phyloP scores from a whole-genome alignment of 108 stramenopile genomes.

The Cyclostephanos tholiformis region DNA sequence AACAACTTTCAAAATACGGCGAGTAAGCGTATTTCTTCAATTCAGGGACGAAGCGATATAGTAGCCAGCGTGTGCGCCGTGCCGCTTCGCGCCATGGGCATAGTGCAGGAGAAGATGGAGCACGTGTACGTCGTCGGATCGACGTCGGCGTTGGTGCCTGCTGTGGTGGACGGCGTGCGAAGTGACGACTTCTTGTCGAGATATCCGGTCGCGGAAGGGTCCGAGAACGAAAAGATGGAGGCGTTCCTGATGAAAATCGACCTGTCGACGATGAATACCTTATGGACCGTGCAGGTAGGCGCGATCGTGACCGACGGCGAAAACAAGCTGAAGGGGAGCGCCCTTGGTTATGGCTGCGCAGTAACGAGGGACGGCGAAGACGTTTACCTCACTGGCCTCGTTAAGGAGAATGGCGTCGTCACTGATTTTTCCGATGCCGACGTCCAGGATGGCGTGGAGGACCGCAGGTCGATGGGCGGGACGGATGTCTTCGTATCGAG shows the following conservation, averaged over 20 bases:
- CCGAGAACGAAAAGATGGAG: slow-evolving; percentile 35
- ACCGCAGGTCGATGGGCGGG: slow-evolving; percentile 34
- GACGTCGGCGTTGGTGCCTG: slow-evolving; percentile 39
- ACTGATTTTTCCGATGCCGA: slow-evolving; percentile 36
- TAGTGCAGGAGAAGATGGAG: slow-evolving; percentile 18
- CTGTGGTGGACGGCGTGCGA: slow-evolving; percentile 13
- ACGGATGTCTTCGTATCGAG: slow-evolving; percentile 61
- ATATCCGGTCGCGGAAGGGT: slow-evolving; percentile 19
- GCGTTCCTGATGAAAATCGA: slow-evolving; percentile 58
- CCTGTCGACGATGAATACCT: slow-evolving; percentile 46
- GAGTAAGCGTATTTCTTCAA: slow-evolving; percentile 30
- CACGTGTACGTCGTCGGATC: slow-evolving; percentile 59
- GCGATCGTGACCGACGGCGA: slow-evolving; percentile 19
- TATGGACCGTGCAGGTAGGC: slow-evolving; percentile 59
- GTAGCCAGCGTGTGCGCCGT: slow-evolving; percentile 40
- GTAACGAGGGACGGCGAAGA: slow-evolving; percentile 61
- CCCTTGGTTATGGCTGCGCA: slow-evolving; percentile 59
- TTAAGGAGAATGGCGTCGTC: slow-evolving; percentile 52
- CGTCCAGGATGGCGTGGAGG: not conserved
- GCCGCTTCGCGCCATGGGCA: slow-evolving; percentile 28
- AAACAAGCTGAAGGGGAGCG: slow-evolving; percentile 29
- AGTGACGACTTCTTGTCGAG: slow-evolving; percentile 18
- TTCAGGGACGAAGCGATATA: slow-evolving; percentile 34
- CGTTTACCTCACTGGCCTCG: slow-evolving; percentile 63
- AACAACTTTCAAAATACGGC: slow-evolving; percentile 31